Base-by-base conservation (phyloP, 2,329 filamentous ascomycete species). In the Pleoardoris graminearum region DNA sequence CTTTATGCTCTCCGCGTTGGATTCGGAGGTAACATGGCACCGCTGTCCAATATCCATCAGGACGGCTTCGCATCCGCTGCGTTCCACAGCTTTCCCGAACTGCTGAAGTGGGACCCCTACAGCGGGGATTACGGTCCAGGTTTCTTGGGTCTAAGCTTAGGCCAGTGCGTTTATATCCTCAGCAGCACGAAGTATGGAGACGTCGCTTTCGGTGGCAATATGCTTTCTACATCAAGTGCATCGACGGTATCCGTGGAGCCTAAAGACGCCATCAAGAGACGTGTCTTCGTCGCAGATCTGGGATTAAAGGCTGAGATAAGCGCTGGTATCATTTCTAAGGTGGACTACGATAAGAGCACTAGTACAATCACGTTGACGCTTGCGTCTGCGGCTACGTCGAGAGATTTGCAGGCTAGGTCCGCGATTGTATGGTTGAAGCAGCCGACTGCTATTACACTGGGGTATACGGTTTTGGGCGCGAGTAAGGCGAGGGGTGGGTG, bases 71-170 rank as follows among this genome's bases (percentile, higher is more conserved):
- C 78, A 0, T 75, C 79, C 8, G 79, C 80, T 1, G 80, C 80
- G 0, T 85, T 85, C 62, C 82, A 85, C 63, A 81, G 80, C 0
- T 84, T 74, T 61, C 82, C 83, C 0, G 78, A 84, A 30, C 79
- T 80, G 0, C 69, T 85, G 25, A 73, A 71, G 19, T 85, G 83
- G 79, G 83, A 85, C 57, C 77, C 75, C 0, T 82, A 81, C 55
- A 80, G 76, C 7, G 82, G 82, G 1, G 83, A 85, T 62, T 85
- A 85, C 50, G 83, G 83, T 0, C 78, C 76, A 0, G 79, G 77
- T 1, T 82, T 85, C 52, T 51, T 84, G 0, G 83, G 82, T 0
- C 66, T 82, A 38, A 75, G 76, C 0, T 68, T 84, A 0, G 80
- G 77, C 0, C 77, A 79, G 3, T 77, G 76, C 0, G 78, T 78